Conservation (phyloP, 371 early-diverging fungal species). For the Blakeslea trispora region DNA sequence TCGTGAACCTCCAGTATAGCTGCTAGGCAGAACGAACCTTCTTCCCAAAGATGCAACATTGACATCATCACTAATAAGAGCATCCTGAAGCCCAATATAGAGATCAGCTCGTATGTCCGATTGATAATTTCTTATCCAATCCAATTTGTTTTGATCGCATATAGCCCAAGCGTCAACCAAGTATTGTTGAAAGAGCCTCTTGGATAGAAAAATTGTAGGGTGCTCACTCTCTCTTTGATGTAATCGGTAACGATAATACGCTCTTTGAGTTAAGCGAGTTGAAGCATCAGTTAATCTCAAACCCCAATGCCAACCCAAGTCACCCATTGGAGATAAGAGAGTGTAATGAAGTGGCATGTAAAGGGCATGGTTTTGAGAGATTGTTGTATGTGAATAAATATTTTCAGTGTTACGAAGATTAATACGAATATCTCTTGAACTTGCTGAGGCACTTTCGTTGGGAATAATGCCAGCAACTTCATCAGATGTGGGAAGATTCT, state of each 20-base stretch:
- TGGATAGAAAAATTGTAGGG: neutral
- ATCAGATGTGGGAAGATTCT: neutral
- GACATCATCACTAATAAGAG: slow-evolving; percentile 1
- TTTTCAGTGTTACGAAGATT: neutral
- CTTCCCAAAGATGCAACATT: neutral
- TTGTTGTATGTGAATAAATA: neutral
- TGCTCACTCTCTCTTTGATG: neutral
- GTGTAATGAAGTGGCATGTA: slow-evolving; percentile 9
- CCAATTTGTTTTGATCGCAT: slow-evolving; percentile 10
- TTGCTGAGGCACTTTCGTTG: neutral
- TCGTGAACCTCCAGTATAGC: neutral
- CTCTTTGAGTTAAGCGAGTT: slow-evolving; percentile 1
- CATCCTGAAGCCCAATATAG: slow-evolving; percentile 3
- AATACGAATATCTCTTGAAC: neutral
- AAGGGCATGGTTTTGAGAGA: neutral
- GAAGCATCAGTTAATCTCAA: neutral
- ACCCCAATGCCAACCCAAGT: neutral
- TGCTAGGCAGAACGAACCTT: slow-evolving; percentile 2
- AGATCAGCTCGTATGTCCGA: slow-evolving; percentile 1
- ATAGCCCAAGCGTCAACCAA: slow-evolving; percentile 10
- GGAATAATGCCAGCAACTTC: neutral
- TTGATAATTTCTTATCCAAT: neutral
- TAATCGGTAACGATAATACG: slow-evolving; percentile 2
- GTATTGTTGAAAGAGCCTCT: slow-evolving; percentile 11
- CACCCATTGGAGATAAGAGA: slow-evolving; percentile 2